A percentile compares a stretch with the other conserved stretches of the same genome.
Evolutionary conservation across 441 rosid species (phyloP).

Genomic region (Geranium incanum): DNA sequence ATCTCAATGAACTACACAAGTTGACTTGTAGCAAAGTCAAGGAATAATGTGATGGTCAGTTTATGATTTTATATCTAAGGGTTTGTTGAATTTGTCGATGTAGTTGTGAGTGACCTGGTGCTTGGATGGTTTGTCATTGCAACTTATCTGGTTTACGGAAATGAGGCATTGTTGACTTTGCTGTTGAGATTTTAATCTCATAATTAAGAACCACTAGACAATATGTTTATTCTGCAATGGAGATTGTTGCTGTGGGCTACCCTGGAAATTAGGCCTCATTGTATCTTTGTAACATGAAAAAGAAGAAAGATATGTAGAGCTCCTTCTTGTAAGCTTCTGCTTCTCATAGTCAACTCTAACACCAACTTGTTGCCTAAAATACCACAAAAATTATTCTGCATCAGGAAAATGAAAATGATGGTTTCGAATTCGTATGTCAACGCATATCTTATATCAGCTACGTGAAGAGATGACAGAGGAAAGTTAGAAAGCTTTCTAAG

Average conservation of each 20-base stretch:
- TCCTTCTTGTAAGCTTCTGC: background rate
- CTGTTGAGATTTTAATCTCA: background rate
- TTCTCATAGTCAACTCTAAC: background rate
- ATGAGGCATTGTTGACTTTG: background rate
- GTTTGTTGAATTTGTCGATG: slow-evolving; percentile 1
- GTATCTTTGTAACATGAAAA: background rate
- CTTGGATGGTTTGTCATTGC: background rate
- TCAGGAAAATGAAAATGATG: too few relatives aligned
- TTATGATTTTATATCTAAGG: background rate
- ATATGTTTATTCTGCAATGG: background rate
- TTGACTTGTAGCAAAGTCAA: background rate
- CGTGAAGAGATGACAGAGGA: too few relatives aligned
- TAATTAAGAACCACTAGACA: too few relatives aligned
- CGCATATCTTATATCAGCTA: too few relatives aligned
- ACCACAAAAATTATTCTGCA: too few relatives aligned
- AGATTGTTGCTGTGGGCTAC: too few relatives aligned
- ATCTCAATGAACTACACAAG: background rate
- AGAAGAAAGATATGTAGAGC: background rate
- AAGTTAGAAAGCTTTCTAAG: too few relatives aligned
- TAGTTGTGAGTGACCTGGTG: background rate
- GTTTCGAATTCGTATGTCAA: too few relatives aligned
- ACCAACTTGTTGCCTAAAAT: too few relatives aligned
- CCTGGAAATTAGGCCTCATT: background rate
- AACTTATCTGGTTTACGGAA: background rate
- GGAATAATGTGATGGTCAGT: slow-evolving; percentile 3